Evolutionary conservation across 2,329 filamentous ascomycete genomes (phyloP).

Genomic region (Bipolaris gigantea): DNA sequence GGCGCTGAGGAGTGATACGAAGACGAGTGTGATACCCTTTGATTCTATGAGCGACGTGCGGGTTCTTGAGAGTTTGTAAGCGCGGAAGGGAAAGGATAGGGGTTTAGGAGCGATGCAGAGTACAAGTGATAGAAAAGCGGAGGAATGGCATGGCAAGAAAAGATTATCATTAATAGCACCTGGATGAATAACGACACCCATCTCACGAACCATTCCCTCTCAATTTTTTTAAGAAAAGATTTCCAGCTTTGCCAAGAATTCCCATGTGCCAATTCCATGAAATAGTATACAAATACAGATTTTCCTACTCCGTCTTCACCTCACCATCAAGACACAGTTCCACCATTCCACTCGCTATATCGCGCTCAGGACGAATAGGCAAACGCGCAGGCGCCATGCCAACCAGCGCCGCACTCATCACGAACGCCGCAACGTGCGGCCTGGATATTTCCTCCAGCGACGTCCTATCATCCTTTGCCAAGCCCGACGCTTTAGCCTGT

Average conservation of each 20-base stretch:
- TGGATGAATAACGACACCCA: too few species aligned
- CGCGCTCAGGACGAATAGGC: slow-evolving; percentile 20
- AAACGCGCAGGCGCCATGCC: slow-evolving; percentile 36
- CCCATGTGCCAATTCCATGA: too few species aligned
- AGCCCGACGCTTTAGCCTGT: slow-evolving; percentile 19
- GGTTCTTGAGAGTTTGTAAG: slow-evolving; percentile 18
- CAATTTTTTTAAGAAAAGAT: too few species aligned
- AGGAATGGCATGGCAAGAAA: neutral
- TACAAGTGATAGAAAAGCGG: too few species aligned
- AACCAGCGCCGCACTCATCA: slow-evolving; percentile 40
- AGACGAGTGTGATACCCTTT: slow-evolving; percentile 22
- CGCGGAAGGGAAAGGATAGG: neutral
- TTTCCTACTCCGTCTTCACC: neutral
- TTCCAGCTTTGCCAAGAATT: too few species aligned
- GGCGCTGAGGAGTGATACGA: slow-evolving; percentile 31
- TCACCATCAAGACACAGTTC: slow-evolving; percentile 24
- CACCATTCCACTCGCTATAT: slow-evolving; percentile 12
- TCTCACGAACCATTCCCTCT: too few species aligned
- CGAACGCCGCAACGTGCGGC: slow-evolving; percentile 36
- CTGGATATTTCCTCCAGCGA: slow-evolving; percentile 36
- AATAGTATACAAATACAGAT: too few species aligned
- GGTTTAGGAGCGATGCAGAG: too few species aligned
- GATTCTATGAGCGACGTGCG: slow-evolving; percentile 25
- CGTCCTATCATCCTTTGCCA: slow-evolving; percentile 28
- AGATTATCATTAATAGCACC: neutral